Conservation (phyloP, 768 basidiomycete genomes). For the Boletales sp. region DNA sequence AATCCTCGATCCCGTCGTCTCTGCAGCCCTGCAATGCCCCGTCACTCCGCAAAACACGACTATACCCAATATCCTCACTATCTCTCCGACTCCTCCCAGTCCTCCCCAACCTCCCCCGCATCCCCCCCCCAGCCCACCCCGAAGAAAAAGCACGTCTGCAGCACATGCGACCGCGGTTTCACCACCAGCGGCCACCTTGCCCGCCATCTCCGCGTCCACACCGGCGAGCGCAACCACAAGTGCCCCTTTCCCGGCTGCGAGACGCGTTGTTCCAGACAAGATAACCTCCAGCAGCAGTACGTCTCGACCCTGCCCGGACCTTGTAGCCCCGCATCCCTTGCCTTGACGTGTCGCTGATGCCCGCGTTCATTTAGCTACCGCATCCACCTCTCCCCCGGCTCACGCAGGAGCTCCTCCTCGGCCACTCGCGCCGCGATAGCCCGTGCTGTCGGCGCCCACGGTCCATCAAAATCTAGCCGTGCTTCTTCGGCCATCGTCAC, state of each 20-base stretch:
- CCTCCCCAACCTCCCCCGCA: slow-evolving; percentile 10
- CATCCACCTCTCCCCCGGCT: slow-evolving; percentile 79
- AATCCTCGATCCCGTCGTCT: slow-evolving; percentile 23
- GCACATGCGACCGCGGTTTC: slow-evolving; percentile 72
- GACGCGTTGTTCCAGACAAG: slow-evolving; percentile 85
- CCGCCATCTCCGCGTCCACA: slow-evolving; percentile 85
- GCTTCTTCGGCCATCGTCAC: slow-evolving; percentile 22
- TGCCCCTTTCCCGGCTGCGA: slow-evolving; percentile 96
- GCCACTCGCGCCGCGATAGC: slow-evolving; percentile 56
- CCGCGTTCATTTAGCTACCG: slow-evolving; percentile 52
- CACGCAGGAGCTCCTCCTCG: slow-evolving; percentile 56
- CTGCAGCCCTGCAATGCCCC: slow-evolving; percentile 34
- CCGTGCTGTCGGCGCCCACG: slow-evolving; percentile 34
- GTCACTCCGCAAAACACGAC: slow-evolving; percentile 29
- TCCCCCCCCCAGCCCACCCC: not conserved
- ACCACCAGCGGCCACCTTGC: slow-evolving; percentile 89
- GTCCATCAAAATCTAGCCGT: slow-evolving; percentile 14
- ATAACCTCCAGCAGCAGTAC: slow-evolving; percentile 62
- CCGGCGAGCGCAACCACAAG: slow-evolving; percentile 87
- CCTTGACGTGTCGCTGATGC: slow-evolving; percentile 8
- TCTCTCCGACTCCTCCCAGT: slow-evolving; percentile 25
- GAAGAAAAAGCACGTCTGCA: slow-evolving; percentile 57
- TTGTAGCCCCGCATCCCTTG: not conserved
- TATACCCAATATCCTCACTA: slow-evolving; percentile 20
- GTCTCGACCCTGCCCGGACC: slow-evolving; percentile 15